phyloP scores from a whole-genome alignment of 768 basidiomycete genomes.

The Amylocystis lapponica region DNA sequence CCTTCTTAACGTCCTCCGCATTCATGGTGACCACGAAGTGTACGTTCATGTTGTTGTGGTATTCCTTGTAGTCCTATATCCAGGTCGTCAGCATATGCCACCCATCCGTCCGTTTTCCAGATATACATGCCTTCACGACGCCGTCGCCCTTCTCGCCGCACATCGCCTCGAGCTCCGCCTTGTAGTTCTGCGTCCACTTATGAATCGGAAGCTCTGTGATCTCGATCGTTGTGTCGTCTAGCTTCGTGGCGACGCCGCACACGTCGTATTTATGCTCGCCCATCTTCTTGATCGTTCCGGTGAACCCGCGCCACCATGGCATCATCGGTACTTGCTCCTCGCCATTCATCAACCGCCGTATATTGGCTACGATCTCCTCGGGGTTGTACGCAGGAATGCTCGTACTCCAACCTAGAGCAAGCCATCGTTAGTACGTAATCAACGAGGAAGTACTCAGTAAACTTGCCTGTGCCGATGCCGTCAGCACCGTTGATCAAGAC shows the following conservation, averaged over 20 bases:
- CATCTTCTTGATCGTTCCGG: conserved; percentile 76
- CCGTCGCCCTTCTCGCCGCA: conserved; percentile 81
- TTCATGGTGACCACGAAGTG: conserved; percentile 83
- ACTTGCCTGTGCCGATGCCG: conserved; percentile 91
- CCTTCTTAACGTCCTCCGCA: conserved; percentile 76
- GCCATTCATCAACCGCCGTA: conserved; percentile 79
- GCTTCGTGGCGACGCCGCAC: conserved; percentile 63
- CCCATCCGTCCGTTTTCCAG: background rate
- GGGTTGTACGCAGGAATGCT: conserved; percentile 91
- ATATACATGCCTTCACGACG: conserved; percentile 61
- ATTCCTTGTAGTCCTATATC: conserved; percentile 89
- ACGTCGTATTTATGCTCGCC: conserved; percentile 86
- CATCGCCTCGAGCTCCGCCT: conserved; percentile 87
- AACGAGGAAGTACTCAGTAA: background rate
- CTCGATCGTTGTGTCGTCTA: conserved; percentile 86
- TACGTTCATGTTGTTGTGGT: conserved; percentile 88
- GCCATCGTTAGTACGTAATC: background rate
- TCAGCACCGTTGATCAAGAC: conserved; percentile 92
- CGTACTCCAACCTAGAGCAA: conserved; percentile 85
- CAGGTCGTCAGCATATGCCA: background rate
- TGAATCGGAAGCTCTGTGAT: conserved; percentile 94
- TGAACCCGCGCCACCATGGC: conserved; percentile 98
- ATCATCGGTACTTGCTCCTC: conserved; percentile 82
- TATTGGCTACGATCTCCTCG: conserved; percentile 79
- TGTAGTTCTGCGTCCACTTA: conserved; percentile 91